Conservation (phyloP, 345 rosid genomes). For the Orychophragmus violaceus region DNA sequence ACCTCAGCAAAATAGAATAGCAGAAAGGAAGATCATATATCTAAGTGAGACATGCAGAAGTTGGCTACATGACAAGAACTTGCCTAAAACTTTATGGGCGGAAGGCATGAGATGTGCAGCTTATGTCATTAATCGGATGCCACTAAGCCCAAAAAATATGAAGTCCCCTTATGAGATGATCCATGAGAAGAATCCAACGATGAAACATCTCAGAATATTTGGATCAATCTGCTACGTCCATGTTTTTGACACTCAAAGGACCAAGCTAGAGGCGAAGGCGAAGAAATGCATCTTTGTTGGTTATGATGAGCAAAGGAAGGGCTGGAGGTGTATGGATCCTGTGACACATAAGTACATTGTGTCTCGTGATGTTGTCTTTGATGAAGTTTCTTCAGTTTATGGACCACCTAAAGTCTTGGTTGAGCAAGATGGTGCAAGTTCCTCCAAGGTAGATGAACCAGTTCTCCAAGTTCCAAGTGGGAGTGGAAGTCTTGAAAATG, state of each 20-base stretch:
- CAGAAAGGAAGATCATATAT: neutral
- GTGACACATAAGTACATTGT: neutral
- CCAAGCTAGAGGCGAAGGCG: neutral
- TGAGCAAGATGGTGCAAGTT: neutral
- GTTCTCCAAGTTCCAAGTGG: neutral
- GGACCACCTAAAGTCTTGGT: neutral
- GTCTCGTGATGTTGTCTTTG: neutral
- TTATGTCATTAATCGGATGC: too few species aligned
- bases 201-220: neutral
- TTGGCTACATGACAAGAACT: neutral
- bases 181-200: neutral
- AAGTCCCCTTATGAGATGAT: neutral
- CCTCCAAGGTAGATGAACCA: neutral
- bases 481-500: neutral
- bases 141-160: too few species aligned
- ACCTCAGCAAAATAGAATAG: neutral
- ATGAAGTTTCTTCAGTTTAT: slow-evolving; percentile 11
- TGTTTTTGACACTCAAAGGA: neutral
- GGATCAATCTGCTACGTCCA: neutral
- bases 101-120: slow-evolving; percentile 13
- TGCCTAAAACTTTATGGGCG: neutral
- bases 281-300: neutral
- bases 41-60: neutral
- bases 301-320: neutral
- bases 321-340: neutral